Conservation (phyloP, 805 yeast genomes). For the Kluyveromyces lactis region DNA sequence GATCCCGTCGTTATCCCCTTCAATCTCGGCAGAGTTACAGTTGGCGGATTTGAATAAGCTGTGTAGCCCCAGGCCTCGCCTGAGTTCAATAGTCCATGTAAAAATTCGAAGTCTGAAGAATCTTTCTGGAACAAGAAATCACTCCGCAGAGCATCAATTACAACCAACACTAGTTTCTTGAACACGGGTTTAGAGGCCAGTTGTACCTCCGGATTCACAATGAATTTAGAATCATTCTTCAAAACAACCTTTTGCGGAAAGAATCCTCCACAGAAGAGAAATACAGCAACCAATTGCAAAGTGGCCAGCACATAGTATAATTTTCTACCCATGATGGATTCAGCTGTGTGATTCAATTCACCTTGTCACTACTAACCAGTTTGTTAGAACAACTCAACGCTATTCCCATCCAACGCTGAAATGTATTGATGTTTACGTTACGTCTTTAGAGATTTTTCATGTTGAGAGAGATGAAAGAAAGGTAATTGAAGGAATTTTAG, state of each 20-base stretch:
- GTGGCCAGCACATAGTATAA: conserved; percentile 8
- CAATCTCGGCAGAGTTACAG: conserved; percentile 89
- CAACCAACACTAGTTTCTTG: conserved; percentile 66
- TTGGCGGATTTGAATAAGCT: conserved; percentile 89
- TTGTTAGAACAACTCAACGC: no score
- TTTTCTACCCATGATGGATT: background rate
- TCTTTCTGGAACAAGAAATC: conserved; percentile 68
- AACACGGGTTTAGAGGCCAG: conserved; percentile 35
- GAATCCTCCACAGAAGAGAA: conserved; percentile 71
- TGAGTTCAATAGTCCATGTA: conserved; percentile 53
- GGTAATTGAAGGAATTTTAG: no score
- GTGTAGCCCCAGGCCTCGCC: conserved; percentile 84
- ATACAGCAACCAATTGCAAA: conserved; percentile 44
- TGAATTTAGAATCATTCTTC: conserved; percentile 45
- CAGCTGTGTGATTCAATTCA: no score
- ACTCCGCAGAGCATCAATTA: conserved; percentile 86
- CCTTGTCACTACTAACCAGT: no score
- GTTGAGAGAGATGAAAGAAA: no score
- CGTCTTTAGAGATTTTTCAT: no score
- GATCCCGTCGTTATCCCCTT: conserved; percentile 94
- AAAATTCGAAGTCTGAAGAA: conserved; percentile 54
- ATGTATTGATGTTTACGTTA: no score
- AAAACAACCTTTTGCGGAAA: conserved; percentile 83
- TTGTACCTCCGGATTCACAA: conserved; percentile 26
- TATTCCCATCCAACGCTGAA: no score